phyloP scores from a whole-genome alignment of 306 rosid genomes.

The Morella rubra region DNA sequence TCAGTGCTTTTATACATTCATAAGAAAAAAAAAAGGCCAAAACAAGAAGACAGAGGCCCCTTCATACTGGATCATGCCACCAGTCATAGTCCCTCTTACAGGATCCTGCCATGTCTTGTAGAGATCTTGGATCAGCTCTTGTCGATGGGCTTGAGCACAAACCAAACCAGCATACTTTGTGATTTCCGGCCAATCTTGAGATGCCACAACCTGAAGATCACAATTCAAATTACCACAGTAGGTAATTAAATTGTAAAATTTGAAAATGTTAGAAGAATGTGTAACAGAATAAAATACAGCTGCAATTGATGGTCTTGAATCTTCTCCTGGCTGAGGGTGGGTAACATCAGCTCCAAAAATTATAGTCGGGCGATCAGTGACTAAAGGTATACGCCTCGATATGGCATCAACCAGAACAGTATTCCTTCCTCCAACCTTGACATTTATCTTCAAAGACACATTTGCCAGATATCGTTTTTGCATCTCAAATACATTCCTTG shows the following conservation, averaged over 20 bases:
- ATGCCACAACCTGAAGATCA: constrained; percentile 80
- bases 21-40: neutral
- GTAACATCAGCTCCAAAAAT: constrained; percentile 99
- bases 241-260: neutral
- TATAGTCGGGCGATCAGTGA: constrained; percentile 89
- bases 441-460: constrained; percentile 87
- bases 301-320: constrained; percentile 93
- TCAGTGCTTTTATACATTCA: neutral
- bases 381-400: constrained; percentile 84
- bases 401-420: constrained; percentile 95
- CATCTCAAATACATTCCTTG: constrained; percentile 82
- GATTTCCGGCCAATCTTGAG: constrained; percentile 99
- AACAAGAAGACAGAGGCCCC: neutral
- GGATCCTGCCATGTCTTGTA: constrained; percentile 97
- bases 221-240: neutral
- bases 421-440: constrained; percentile 95
- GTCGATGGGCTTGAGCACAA: constrained; percentile 96
- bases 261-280: neutral
- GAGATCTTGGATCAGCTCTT: constrained; percentile 92
- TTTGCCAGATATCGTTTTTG: constrained; percentile 92
- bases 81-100: constrained; percentile 69
- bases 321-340: constrained; percentile 99
- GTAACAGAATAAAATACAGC: constrained; percentile 56
- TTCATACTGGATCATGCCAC: constrained; percentile 90
- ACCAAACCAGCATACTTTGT: constrained; percentile 96